phyloP scores from a whole-genome alignment of 1,139 yeast genomes.

The Kodamaea ohmeri region DNA sequence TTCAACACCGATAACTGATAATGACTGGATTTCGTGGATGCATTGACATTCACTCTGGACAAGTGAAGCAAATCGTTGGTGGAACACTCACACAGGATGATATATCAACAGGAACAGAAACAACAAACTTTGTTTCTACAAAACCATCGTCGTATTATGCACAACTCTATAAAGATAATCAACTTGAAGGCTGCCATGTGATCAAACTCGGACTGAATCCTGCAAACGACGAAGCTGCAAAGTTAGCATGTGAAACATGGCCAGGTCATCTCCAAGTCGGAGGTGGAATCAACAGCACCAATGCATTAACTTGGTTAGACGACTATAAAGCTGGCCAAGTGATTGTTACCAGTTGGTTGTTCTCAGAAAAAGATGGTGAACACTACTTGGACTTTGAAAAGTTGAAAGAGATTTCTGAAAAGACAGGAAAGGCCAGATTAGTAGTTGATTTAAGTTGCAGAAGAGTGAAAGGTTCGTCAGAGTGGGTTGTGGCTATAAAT shows the following conservation, averaged over 20 bases:
- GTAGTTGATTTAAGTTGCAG: conserved; percentile 93
- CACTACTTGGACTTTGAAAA: conserved; percentile 56
- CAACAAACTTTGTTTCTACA: conserved; percentile 78
- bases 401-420: conserved; percentile 42
- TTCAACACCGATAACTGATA: too few species aligned
- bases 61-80: conserved; percentile 95
- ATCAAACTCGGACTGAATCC: conserved; percentile 79
- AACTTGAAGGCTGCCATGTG: conserved; percentile 80
- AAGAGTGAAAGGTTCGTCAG: conserved; percentile 30
- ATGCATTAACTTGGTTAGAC: conserved; percentile 74
- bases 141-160: conserved; percentile 79
- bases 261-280: conserved; percentile 79
- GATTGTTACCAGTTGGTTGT: conserved; percentile 90
- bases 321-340: conserved; percentile 69
- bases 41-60: conserved; percentile 90
- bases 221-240: conserved; percentile 81
- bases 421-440: conserved; percentile 64
- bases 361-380: conserved; percentile 46
- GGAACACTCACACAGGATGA: conserved; percentile 71
- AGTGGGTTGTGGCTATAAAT: conserved; percentile 94
- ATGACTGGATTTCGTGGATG: conserved; percentile 95
- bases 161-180: conserved; percentile 55
- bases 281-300: conserved; percentile 78
- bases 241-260: conserved; percentile 71
- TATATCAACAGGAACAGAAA: conserved; percentile 28